Evolutionary conservation across 2,329 filamentous ascomycete species (phyloP).

Genomic region (Parasarocladium wereldwijsianum): DNA sequence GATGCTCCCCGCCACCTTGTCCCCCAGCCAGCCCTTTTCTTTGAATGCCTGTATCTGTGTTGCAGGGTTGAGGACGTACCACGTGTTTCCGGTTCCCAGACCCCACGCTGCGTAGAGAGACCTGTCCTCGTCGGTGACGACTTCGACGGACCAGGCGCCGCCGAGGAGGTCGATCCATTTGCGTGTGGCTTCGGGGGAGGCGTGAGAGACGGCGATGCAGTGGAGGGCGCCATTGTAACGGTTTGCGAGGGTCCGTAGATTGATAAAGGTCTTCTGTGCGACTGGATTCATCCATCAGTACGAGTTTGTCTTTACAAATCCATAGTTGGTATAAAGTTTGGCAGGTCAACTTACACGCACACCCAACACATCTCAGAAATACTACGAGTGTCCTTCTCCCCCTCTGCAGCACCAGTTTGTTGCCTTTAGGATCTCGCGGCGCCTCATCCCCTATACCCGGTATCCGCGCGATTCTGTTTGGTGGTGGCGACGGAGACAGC

Average conservation of each 20-base stretch:
- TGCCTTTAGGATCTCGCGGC: slow-evolving; percentile 29
- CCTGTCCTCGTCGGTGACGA: slow-evolving; percentile 41
- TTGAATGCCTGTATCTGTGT: slow-evolving; percentile 37
- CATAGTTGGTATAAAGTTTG: slow-evolving; percentile 2
- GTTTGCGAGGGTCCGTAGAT: slow-evolving; percentile 38
- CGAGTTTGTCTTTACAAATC: slow-evolving; percentile 3
- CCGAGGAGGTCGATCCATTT: slow-evolving; percentile 44
- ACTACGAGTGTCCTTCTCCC: slow-evolving; percentile 31
- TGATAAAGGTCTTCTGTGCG: slow-evolving; percentile 41
- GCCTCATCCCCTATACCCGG: slow-evolving; percentile 33
- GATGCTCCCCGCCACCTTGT: slow-evolving; percentile 32
- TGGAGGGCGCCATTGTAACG: slow-evolving; percentile 31
- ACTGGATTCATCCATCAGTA: slow-evolving; percentile 17
- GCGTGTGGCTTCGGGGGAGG: slow-evolving; percentile 37
- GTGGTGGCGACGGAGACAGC: slow-evolving; percentile 34
- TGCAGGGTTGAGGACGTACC: slow-evolving; percentile 38
- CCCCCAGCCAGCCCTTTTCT: slow-evolving; percentile 39
- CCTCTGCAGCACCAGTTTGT: slow-evolving; percentile 26
- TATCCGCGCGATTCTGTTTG: slow-evolving; percentile 28
- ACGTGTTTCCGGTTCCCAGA: slow-evolving; percentile 32
- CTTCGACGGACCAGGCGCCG: slow-evolving; percentile 39
- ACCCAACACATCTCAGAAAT: slow-evolving; percentile 39
- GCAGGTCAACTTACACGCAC: slow-evolving; percentile 31
- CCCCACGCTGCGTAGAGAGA: slow-evolving; percentile 45
- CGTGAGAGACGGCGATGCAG: slow-evolving; percentile 46